These are phyloP conservation scores for Heliocybe sulcata DNA, from an alignment of 1,284 basidiomycete species.

Conservation along the genomic window DNA sequence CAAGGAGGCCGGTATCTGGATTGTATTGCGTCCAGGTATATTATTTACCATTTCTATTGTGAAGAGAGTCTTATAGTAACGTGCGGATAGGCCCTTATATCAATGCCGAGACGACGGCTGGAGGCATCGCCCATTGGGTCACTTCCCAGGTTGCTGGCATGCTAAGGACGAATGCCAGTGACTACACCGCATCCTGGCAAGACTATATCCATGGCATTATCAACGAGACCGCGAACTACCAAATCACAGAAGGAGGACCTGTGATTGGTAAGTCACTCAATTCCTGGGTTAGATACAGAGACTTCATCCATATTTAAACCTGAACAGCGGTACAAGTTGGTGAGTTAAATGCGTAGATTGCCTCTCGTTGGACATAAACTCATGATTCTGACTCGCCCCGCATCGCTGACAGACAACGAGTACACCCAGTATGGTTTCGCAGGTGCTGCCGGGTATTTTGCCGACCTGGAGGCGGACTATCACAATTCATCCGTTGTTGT, in stretches of 20 bases:
- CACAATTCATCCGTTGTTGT: conserved; percentile 52
- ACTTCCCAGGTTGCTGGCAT: conserved; percentile 59
- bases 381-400: neutral
- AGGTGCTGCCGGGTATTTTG: conserved; percentile 56
- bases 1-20: conserved; percentile 35
- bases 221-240: conserved; percentile 50
- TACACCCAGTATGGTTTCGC: conserved; percentile 41
- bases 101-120: conserved; percentile 77
- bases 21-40: conserved; percentile 37
- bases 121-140: conserved; percentile 75
- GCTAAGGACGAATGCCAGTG: conserved; percentile 63
- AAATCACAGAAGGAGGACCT: conserved; percentile 64
- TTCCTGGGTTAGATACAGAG: no score
- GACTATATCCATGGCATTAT: conserved; percentile 64
- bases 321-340: conserved; percentile 58
- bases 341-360: conserved; percentile 16
- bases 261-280: conserved; percentile 64
- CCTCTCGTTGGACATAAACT: conserved; percentile 8
- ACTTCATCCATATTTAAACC: no score
- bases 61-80: neutral
- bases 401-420: conserved; percentile 61
- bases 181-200: conserved; percentile 64
- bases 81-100: conserved; percentile 45
- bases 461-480: conserved; percentile 51
- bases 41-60: neutral